Base-by-base conservation (phyloP, 768 basidiomycete species). In the Mycena metata region DNA sequence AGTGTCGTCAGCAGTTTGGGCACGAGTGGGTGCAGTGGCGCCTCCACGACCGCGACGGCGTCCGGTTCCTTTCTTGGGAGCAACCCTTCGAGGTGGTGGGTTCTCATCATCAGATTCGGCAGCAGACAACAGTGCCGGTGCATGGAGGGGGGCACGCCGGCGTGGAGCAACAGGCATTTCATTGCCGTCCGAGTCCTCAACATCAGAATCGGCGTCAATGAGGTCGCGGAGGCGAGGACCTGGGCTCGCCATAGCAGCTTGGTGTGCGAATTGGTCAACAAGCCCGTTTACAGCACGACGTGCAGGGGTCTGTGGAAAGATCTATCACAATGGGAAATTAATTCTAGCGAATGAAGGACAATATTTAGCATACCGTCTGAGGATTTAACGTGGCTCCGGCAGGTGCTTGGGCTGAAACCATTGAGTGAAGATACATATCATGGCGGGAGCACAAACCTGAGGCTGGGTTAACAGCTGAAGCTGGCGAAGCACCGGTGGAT, bases 201-300 rank as follows among this genome's bases (percentile, higher is more conserved):
- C n/a, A n/a, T n/a, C n/a, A n/a, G n/a, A n/a, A n/a, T n/a, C n/a
- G n/a, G n/a, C n/a, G n/a, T n/a, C n/a, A n/a, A n/a, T n/a, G n/a
- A n/a, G n/a, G n/a, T n/a, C n/a, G n/a, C n/a, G n/a, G n/a, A n/a
- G n/a, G n/a, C n/a, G n/a, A n/a, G n/a, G n/a, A n/a, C n/a, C n/a
- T n/a, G n/a, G n/a, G n/a, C n/a, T n/a, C n/a, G n/a, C n/a, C n/a
- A n/a, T n/a, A n/a, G n/a, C n/a, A n/a, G n/a, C n/a, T n/a, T n/a
- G n/a, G n/a, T n/a, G n/a, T n/a, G 46, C 21, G 45, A 60, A n/a
- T 47, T 36, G 58, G 45, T 47, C 35, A 47, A 36, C 58, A 35
- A 47, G 45, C 58, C 45, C 35, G 45, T 60, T 60, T 47, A 46
- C 26, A 30, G 43, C n/a, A n/a, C n/a, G n/a, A n/a, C n/a, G n/a